Base-by-base conservation (phyloP, 768 basidiomycete genomes). In the Tylopilus sp. region DNA sequence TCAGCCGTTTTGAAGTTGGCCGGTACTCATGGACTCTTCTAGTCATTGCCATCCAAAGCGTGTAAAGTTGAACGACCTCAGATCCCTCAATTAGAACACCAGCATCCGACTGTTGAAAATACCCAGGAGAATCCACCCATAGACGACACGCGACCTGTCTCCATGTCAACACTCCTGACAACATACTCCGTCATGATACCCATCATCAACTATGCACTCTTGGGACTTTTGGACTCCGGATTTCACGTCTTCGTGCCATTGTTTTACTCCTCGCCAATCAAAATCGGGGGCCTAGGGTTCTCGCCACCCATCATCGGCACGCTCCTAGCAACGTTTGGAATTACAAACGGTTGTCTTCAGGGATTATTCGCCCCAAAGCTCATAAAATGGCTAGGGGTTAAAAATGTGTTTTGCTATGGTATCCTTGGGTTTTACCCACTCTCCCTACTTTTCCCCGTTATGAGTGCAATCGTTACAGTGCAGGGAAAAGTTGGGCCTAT, bases 371-470 rank as follows among this genome's bases (percentile, higher is more conserved):
- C 75, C 40, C 55, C 77, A 9, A 73, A 52, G 42, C 49, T 77
- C 13, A 69, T 79, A 18, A 63, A 68, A 8, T 51, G 62, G 31
- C 56, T 76, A n/a, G 81, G 80, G 2, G 71, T 71, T 11, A 73
- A 73, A 51, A 61, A 48, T 6, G 50, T 78, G 9, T 78, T 80
- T 47, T 65, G 74, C 40, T 40, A n/a, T 55, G 23, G 56, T 79
- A 48, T 52, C 67, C 2, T 65, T 84, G 50, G 64, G 2, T 74
- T 73, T 47, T 61, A 73, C 28, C 73, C 73, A 0, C 53, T 75
- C 67, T 61, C 74, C 44, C 56, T 69, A 26, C 44, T 73, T 23
- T 78, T 80, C 58, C 81, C 80, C 0, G 44, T 76, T 17, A 75
- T 77, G 56, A 78, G 71, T 55, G 52, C 71, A 8, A 44, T 74